Conservation (phyloP, 2,329 filamentous ascomycete genomes). For the Aspergillus thermomutatus region DNA sequence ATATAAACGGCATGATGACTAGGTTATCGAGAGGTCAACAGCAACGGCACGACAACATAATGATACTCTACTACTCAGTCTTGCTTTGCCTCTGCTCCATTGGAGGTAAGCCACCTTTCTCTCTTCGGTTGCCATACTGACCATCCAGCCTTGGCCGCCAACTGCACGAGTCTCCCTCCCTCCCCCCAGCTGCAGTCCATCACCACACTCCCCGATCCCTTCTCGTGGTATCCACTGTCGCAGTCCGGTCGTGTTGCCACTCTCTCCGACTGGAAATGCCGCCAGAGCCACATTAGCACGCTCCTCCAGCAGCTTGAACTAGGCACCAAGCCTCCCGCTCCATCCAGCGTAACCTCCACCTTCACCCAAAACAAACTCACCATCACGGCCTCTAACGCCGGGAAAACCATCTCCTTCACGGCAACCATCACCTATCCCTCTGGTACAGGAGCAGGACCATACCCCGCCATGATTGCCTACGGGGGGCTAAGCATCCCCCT, state of each 20-base stretch:
- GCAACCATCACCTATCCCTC: neutral
- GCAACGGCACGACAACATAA: neutral
- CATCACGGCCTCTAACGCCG: neutral
- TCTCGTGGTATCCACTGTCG: neutral
- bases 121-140: neutral
- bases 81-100: neutral
- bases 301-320: slow-evolving; percentile 2
- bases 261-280: slow-evolving; percentile 1
- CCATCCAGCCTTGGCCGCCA: neutral
- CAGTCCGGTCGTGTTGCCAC: neutral
- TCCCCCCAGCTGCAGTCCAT: neutral
- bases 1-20: neutral
- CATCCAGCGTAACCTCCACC: neutral
- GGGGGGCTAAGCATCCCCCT: slow-evolving; percentile 55
- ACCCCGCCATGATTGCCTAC: slow-evolving; percentile 57
- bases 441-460: slow-evolving; percentile 43
- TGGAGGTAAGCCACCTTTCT: neutral
- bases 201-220: slow-evolving; percentile 1
- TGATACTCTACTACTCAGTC: neutral
- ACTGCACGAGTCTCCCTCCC: neutral
- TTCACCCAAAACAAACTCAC: neutral
- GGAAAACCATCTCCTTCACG: neutral
- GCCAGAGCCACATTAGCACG: neutral
- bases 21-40: neutral
- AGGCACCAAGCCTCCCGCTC: neutral